A percentile compares a stretch with the other conserved stretches of the same genome.
Conservation (phyloP, 371 early-diverging fungal genomes). For the Phascolomyces articulosus region DNA sequence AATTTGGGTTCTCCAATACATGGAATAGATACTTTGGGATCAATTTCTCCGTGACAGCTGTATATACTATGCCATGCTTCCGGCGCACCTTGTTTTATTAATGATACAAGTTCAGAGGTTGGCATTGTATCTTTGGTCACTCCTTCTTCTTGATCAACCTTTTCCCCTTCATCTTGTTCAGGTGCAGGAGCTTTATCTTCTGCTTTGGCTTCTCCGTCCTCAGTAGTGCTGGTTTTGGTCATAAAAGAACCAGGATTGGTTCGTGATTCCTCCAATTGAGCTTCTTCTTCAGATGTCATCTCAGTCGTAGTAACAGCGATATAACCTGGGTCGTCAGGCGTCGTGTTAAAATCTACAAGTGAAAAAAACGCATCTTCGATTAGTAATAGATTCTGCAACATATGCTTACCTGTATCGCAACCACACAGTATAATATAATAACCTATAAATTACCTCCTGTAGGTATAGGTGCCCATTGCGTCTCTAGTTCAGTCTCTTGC, state of each 20-base stretch:
- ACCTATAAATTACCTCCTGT: conserved; percentile 32
- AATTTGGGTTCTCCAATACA: conserved; percentile 52
- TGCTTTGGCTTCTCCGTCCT: neutral
- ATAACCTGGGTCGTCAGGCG: conserved; percentile 55
- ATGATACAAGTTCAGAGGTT: conserved; percentile 18
- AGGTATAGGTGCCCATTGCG: conserved; percentile 28
- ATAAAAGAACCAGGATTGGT: conserved; percentile 6
- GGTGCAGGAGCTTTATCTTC: conserved; percentile 14
- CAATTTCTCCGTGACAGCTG: conserved; percentile 24
- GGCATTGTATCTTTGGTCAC: conserved; percentile 7
- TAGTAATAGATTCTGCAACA: too few species aligned
- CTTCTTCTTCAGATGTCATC: conserved; percentile 19
- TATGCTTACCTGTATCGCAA: too few species aligned
- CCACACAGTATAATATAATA: neutral
- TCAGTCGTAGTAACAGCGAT: conserved; percentile 18
- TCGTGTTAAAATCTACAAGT: conserved; percentile 55
- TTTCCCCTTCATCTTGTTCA: neutral
- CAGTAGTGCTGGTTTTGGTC: neutral
- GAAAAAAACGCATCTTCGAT: neutral
- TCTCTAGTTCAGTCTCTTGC: neutral
- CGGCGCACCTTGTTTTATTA: conserved; percentile 17
- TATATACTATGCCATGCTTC: conserved; percentile 36
- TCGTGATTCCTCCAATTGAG: conserved; percentile 33
- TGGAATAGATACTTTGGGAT: conserved; percentile 6
- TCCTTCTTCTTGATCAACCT: neutral